phyloP scores from a whole-genome alignment of 1,284 basidiomycete species.

The Earliella scabrosa region DNA sequence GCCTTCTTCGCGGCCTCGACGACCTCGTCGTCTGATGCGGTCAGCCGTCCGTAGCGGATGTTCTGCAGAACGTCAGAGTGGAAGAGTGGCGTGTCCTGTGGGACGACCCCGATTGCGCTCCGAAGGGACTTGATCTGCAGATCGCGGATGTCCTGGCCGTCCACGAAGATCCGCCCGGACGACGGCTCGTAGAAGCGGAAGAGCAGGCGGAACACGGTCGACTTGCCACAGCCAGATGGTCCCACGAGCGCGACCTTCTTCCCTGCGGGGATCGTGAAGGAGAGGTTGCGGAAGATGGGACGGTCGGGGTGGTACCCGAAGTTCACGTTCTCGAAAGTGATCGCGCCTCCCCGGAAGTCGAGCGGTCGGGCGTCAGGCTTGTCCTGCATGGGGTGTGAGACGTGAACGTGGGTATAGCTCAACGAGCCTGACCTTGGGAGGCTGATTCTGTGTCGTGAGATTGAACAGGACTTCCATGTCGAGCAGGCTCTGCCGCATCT shows the following conservation, averaged over 20 bases:
- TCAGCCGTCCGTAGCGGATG: conserved; percentile 90
- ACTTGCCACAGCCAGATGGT: conserved; percentile 98
- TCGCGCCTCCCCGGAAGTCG: conserved; percentile 79
- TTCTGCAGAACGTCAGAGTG: conserved; percentile 96
- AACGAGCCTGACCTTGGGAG: conserved; percentile 56
- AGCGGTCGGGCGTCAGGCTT: conserved; percentile 71
- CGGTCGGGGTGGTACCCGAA: conserved; percentile 92
- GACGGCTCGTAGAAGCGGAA: conserved; percentile 94
- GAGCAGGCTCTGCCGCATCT: conserved; percentile 92
- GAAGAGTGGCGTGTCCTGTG: conserved; percentile 97
- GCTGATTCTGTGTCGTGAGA: conserved; percentile 83
- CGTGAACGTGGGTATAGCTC: background rate
- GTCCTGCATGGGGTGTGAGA: conserved; percentile 52
- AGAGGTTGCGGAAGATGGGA: conserved; percentile 87
- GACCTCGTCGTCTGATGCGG: conserved; percentile 88
- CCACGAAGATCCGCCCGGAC: conserved; percentile 82
- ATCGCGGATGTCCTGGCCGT: conserved; percentile 85
- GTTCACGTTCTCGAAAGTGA: conserved; percentile 90
- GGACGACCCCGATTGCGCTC: conserved; percentile 87
- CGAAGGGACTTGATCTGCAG: conserved; percentile 80
- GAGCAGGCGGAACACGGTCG: conserved; percentile 91
- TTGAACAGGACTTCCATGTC: conserved; percentile 98
- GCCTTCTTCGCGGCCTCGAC: conserved; percentile 83
- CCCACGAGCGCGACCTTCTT: conserved; percentile 97
- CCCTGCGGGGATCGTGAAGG: conserved; percentile 94